Base-by-base conservation (phyloP, 495 filamentous ascomycete genomes). In the Penicillium parvum region DNA sequence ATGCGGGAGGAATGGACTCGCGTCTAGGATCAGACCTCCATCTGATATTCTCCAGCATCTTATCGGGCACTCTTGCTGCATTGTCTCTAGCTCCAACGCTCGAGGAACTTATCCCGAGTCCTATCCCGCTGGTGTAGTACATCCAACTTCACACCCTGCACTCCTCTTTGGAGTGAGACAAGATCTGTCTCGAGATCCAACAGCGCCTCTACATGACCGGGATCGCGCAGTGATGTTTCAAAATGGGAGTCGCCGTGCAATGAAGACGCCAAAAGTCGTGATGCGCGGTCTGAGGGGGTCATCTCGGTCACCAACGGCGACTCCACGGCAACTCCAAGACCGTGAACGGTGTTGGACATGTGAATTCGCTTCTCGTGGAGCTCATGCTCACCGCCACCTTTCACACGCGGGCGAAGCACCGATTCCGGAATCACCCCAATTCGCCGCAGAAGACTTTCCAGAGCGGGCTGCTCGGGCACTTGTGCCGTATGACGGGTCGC, bases 401-500 rank as follows among this genome's bases (percentile, higher is more conserved):
- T 50, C 37, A 29, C 52, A 22, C 58, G 53, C 3, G 59, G 48
- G 2, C 54, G 51, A 33, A 64, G 50, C 0, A 65, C 50, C 4
- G 60, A 60, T 46, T 65, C 64, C 5, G 51, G 47, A 7, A 61
- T 53, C 14, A 72, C 29, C 1, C 67, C 70, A 9, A 67, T 46
- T 11, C 66, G 68, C 19, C 68, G 67, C 34, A 71, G 41, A 11
- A 71, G 43, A 22, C 50, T 61, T 29, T 65, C 62, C 3, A 72
- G 44, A 19, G 50, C 52, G 9, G 61, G 61, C 25, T 57, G 57
- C 18, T 64, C 55, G 2, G 47, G 45, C 7, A 46, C 26, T 6
- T 51, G 28, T 7, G 27, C 21, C 10, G 37, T 42, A 18, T 48
- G 55, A 12, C 43, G 35, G 19, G 55, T 46, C 25, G 56, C 40